Evolutionary conservation across 1,284 basidiomycete genomes (phyloP).

Genomic region (Puccinia novopanici): DNA sequence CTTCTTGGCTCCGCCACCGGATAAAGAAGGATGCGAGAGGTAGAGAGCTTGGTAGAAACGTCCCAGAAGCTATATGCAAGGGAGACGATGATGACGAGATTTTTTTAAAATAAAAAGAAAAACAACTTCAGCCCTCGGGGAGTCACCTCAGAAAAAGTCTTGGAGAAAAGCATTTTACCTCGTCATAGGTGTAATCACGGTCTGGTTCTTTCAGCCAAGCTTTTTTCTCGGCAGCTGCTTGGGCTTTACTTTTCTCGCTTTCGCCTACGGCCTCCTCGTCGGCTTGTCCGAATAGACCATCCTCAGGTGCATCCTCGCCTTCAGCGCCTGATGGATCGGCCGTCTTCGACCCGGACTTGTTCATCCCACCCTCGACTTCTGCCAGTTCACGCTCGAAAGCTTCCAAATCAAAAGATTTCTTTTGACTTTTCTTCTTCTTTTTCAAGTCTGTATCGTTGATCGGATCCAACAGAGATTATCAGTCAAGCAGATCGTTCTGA

Average conservation of each 20-base stretch:
- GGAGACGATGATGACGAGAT: conserved; percentile 7
- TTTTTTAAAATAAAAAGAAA: too few species aligned
- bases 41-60: conserved; percentile 91
- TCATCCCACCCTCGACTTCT: conserved; percentile 40
- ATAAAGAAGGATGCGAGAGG: conserved; percentile 86
- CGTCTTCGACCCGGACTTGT: conserved; percentile 61
- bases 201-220: conserved; percentile 79
- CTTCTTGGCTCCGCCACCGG: conserved; percentile 69
- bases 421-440: conserved; percentile 58
- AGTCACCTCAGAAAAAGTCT: neutral
- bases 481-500: neutral
- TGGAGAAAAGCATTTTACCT: conserved; percentile 64
- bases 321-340: conserved; percentile 82
- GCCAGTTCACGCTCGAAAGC: conserved; percentile 59
- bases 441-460: conserved; percentile 38
- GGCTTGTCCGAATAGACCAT: conserved; percentile 70
- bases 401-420: conserved; percentile 59
- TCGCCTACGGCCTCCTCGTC: conserved; percentile 61
- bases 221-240: conserved; percentile 69
- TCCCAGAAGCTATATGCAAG: conserved; percentile 72
- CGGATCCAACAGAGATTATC: neutral
- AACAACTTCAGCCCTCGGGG: conserved; percentile 31
- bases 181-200: conserved; percentile 90
- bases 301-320: conserved; percentile 79
- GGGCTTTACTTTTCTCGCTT: conserved; percentile 53